Conservation (phyloP, 805 yeast species). For the Torulaspora indica region DNA sequence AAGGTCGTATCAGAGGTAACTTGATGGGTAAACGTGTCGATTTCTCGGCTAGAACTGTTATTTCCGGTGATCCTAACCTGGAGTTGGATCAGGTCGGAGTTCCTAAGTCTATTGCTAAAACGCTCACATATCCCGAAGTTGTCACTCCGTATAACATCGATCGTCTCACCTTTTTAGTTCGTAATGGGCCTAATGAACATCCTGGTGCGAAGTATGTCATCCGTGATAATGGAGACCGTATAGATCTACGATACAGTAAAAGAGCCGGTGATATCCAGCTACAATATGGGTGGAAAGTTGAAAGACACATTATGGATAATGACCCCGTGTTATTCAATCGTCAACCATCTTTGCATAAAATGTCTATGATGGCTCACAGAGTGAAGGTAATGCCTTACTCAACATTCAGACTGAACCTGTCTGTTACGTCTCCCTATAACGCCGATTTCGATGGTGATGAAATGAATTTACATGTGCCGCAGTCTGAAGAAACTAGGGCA, state of each 20-base stretch:
- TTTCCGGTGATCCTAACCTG: conserved; percentile 97
- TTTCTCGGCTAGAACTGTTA: conserved; percentile 97
- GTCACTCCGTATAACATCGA: conserved; percentile 98
- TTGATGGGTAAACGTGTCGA: conserved; percentile 99
- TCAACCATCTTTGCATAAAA: conserved; percentile 98
- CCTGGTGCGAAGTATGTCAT: conserved; percentile 99
- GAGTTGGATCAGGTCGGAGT: conserved; percentile 99
- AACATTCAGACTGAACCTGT: conserved; percentile 90
- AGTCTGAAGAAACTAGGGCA: conserved; percentile 95
- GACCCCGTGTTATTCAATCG: conserved; percentile 98
- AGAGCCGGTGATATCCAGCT: conserved; percentile 97
- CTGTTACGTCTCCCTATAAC: conserved; percentile 98
- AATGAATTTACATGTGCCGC: conserved; percentile 99
- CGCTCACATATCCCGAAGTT: conserved; percentile 92
- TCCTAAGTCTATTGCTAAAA: conserved; percentile 92
- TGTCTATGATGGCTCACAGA: conserved; percentile 99
- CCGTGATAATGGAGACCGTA: conserved; percentile 98
- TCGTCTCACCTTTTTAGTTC: conserved; percentile 82
- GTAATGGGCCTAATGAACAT: conserved; percentile 98
- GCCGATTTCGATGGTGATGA: conserved; percentile 99
- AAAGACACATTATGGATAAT: conserved; percentile 94
- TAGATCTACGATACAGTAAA: conserved; percentile 92
- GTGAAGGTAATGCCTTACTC: conserved; percentile 98
- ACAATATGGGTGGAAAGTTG: conserved; percentile 99
- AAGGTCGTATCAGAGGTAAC: conserved; percentile 97